Base-by-base conservation (phyloP, 768 basidiomycete genomes). In the Xerocomellus amylosporus region DNA sequence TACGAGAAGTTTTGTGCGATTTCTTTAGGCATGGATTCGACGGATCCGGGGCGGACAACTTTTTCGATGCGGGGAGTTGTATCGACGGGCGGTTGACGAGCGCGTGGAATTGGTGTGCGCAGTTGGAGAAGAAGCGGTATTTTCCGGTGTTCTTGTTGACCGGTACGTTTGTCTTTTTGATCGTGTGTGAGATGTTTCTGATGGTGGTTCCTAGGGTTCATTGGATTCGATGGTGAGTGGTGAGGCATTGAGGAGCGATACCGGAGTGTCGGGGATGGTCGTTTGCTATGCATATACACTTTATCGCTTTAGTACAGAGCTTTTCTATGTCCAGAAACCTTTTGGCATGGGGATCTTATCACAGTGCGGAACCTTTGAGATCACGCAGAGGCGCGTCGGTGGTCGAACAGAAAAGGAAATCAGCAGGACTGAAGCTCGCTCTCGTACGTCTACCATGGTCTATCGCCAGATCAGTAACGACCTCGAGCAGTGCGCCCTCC, bases 51-150 rank as follows among this genome's bases (percentile, higher is more conserved):
- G 91, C 90, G 4, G 90, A 92, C 65, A 92, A 90, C 68, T 92
- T 90, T 75, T 91, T 87, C 66, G 90, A 93, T 66, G 91, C 90
- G 37, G 90, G 91, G 17, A 90, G 87, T 22, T 82, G 80, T 61
- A 92, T 93, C 60, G 90, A 93, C 63, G 90, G 90, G 13, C 79
- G 91, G 4, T 70, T 93, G 63, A 93, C 91, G 30, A 91, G 89
- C 68, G 91, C 91, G 5, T 93, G 91, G 91, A 91, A 93, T 67
- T 93, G 91, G 91, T 93, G 91, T 73, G 84, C 85, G 46, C 79
- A 77, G 43, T 69, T 93, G 60, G 91, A 93, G 76, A 93, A 92
- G 76, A 93, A 93, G 74, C 76, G 84, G 46, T 93, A 84, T 66
- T 91, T 92, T 75, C 84, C 81, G 7, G 74, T 90, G 20, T 93